Evolutionary conservation across 805 yeast species (phyloP), one percentile per base, ranked within the genome.

Genomic region (Nakazawaea siamensis): DNA sequence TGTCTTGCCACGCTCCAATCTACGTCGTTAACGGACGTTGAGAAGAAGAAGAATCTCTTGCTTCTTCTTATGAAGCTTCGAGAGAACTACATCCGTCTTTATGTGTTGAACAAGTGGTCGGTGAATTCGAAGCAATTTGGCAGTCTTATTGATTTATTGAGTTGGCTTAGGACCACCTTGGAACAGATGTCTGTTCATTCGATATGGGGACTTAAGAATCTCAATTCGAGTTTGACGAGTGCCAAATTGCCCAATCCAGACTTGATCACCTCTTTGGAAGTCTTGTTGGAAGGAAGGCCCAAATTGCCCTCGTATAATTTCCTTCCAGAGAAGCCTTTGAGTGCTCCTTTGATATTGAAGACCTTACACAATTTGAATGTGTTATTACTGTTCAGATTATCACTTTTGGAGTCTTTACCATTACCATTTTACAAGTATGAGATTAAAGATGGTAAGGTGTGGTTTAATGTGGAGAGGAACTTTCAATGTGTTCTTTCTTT

Each of bases 201-300:
- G 59, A 72, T 80, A 14, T 70, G 78, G 59, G 77, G 81, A 10
- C 61, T 87, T 26, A 82, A 78, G 42, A 66, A 67, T n/a, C 61
- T 82, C 17, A 83, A 78, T 43, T 72, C 76, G 34, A 73, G 80
- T n/a, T 57, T 83, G 43, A 72, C 86, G 1, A 83, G 87, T 19
- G 97, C 98, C 0, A 88, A 94, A 49, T 60, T 90, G 35, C 95
- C 96, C 4, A 85, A 86, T 54, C 92, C 95, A 0, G 99, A 92
- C 56, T 55, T 92, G 15, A 69, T 77, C 17, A 88, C 97, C 0
- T 85, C 95, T 1, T 60, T 90, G 45, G 94, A 90, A 51, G 95
- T 92, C 0, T 63, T 88, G 36, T 72, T 76, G 27, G 65, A 72
- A 26, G 94, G 95, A 3, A 63, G 80, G 42, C 95, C 97, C 1